Evolutionary conservation across 1,284 basidiomycete genomes (phyloP), one percentile per base, ranked within the genome.

Genomic region (Coniophora puteana): DNA sequence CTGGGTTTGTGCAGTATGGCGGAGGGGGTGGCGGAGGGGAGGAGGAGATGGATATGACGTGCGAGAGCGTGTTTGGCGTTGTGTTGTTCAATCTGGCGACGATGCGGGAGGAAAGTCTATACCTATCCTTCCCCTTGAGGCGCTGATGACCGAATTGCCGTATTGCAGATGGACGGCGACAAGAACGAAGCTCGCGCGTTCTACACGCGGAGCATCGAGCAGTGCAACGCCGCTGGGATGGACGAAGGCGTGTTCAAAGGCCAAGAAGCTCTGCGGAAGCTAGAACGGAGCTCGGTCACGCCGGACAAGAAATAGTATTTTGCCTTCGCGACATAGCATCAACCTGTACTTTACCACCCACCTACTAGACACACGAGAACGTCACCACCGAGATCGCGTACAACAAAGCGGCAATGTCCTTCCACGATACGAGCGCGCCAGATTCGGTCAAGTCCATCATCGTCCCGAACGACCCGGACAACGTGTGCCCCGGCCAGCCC

Each of bases 331-430:
- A n/a, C n/a, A n/a, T n/a, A n/a, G n/a, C n/a, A n/a, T n/a, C n/a
- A n/a, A n/a, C n/a, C n/a, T n/a, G n/a, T n/a, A n/a, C n/a, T n/a
- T n/a, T n/a, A n/a, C n/a, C n/a, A n/a, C n/a, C n/a, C n/a, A n/a
- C n/a, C n/a, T n/a, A n/a, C n/a, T n/a, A n/a, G n/a, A n/a, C n/a
- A n/a, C n/a, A n/a, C n/a, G n/a, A n/a, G n/a, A n/a, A 96, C 65
- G 79, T 94, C 51, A 81, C 78, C 46, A 91, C 86, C 74, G 93
- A 93, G 70, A 96, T 97, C 48, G 93, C 93, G 16, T 93, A 96
- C 67, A 95, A 92, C 61, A 69, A 90, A 50, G 86, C 88, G 65
- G 83, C 53, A 54, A 76, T 63, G 4, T 44, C 12, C 21, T 18
- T 3, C n/a, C n/a, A n/a, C n/a, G n/a, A n/a, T n/a, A n/a, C n/a